Conservation (phyloP, 768 basidiomycete species). For the Xerocomellus dryophilus region DNA sequence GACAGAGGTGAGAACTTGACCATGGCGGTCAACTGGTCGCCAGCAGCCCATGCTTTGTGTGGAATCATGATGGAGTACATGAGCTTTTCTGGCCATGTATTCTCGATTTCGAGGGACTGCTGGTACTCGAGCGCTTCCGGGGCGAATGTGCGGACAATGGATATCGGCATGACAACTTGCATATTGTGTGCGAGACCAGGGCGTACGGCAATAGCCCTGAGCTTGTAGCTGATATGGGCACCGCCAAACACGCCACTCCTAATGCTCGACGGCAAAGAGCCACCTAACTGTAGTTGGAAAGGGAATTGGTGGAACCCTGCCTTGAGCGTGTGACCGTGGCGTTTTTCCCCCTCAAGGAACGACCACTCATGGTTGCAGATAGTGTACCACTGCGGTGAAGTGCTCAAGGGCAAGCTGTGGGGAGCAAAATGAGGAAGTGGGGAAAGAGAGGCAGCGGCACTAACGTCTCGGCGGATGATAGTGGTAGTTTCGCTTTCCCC, state of each 20-base stretch:
- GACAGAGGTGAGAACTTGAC: slow-evolving; percentile 84
- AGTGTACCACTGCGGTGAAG: slow-evolving; percentile 49
- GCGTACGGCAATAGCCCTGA: slow-evolving; percentile 80
- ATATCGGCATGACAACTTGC: slow-evolving; percentile 56
- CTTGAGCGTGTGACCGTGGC: slow-evolving; percentile 83
- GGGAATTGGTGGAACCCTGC: slow-evolving; percentile 94
- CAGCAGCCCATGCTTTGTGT: slow-evolving; percentile 93
- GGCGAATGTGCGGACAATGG: slow-evolving; percentile 69
- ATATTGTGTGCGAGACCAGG: slow-evolving; percentile 72
- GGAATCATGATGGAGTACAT: slow-evolving; percentile 95
- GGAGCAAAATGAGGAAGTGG: background rate
- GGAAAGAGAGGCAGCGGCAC: slow-evolving; percentile 26
- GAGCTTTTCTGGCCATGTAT: slow-evolving; percentile 95
- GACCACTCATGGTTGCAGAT: slow-evolving; percentile 88
- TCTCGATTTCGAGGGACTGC: slow-evolving; percentile 92
- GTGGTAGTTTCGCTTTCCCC: slow-evolving; percentile 76
- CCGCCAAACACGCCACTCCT: slow-evolving; percentile 51
- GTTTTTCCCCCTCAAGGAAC: slow-evolving; percentile 82
- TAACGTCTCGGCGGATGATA: slow-evolving; percentile 55
- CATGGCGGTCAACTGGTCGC: slow-evolving; percentile 76
- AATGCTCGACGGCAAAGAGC: slow-evolving; percentile 78
- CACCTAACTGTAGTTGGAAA: slow-evolving; percentile 84
- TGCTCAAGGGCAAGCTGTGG: slow-evolving; percentile 20
- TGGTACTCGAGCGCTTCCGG: slow-evolving; percentile 91
- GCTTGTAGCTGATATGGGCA: slow-evolving; percentile 80